phyloP scores from a whole-genome alignment of 768 basidiomycete species.

The Termitomyces sp. region DNA sequence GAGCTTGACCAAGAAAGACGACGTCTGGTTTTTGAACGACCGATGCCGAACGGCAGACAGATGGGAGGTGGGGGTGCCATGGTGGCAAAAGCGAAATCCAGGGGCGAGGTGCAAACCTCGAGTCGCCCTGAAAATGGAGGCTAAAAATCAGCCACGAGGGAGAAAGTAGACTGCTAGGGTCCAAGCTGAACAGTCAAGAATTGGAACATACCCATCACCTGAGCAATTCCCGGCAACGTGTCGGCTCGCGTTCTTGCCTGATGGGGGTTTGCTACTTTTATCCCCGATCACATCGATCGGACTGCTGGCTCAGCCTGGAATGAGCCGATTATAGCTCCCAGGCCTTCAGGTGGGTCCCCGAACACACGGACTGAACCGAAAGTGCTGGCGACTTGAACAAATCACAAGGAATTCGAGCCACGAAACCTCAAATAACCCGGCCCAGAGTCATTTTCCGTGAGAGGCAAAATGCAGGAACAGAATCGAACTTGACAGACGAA shows the following conservation, averaged over 20 bases:
- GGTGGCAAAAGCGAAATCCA: slow-evolving; percentile 28
- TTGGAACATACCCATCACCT: slow-evolving; percentile 11
- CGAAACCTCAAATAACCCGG: too few species aligned
- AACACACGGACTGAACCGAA: background rate
- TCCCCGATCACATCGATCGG: slow-evolving; percentile 9
- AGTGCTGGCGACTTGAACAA: too few species aligned
- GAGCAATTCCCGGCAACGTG: slow-evolving; percentile 13
- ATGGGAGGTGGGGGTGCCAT: slow-evolving; percentile 57
- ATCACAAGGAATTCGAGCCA: too few species aligned
- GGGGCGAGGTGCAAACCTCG: slow-evolving; percentile 1
- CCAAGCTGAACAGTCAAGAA: too few species aligned
- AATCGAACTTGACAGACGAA: background rate
- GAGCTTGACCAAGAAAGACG: slow-evolving; percentile 47
- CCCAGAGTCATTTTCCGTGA: background rate
- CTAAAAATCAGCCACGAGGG: slow-evolving; percentile 15
- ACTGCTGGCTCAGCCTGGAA: too few species aligned
- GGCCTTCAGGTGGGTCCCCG: background rate
- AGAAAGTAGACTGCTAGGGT: background rate
- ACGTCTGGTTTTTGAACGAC: slow-evolving; percentile 40
- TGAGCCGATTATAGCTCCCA: background rate
- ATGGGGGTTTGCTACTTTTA: slow-evolving; percentile 7
- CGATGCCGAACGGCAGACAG: slow-evolving; percentile 53
- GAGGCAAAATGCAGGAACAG: too few species aligned
- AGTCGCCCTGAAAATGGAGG: background rate
- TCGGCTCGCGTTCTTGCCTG: slow-evolving; percentile 12